Evolutionary conservation across 2,329 filamentous ascomycete species (phyloP).

Genomic region (Arthrobotrys sinensis): DNA sequence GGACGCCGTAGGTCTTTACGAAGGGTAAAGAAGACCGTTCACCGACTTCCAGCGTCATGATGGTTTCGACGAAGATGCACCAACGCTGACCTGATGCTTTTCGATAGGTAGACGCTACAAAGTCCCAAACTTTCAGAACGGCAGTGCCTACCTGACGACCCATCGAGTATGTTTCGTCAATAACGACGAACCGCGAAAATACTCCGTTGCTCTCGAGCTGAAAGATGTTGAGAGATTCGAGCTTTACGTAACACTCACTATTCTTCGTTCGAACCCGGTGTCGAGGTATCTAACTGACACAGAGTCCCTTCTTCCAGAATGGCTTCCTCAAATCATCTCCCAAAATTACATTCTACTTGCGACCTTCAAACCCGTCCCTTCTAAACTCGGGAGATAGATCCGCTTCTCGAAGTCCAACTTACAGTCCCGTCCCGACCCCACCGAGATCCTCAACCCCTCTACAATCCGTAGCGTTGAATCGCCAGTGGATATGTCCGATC

Average conservation of each 20-base stretch:
- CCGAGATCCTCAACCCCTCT: conserved; percentile 66
- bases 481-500: conserved; percentile 84
- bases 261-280: neutral
- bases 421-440: conserved; percentile 67
- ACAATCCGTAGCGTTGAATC: conserved; percentile 66
- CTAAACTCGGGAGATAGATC: conserved; percentile 68
- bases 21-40: conserved; percentile 78
- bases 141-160: conserved; percentile 95
- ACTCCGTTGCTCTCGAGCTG: conserved; percentile 87
- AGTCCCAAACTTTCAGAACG: conserved; percentile 92
- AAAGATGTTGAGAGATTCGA: conserved; percentile 93
- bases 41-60: conserved; percentile 21
- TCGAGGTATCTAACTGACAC: neutral
- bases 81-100: conserved; percentile 61
- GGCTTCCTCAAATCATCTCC: conserved; percentile 95
- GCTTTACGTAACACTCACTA: conserved; percentile 77
- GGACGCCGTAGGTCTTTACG: conserved; percentile 96
- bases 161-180: conserved; percentile 97
- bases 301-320: conserved; percentile 71
- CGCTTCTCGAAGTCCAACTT: conserved; percentile 69
- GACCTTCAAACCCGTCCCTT: conserved; percentile 69
- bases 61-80: neutral
- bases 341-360: conserved; percentile 91
- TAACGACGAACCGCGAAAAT: conserved; percentile 84
- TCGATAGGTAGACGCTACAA: conserved; percentile 83